phyloP scores from a whole-genome alignment of 352 stramenopile species.

The Phytophthora megakarya region DNA sequence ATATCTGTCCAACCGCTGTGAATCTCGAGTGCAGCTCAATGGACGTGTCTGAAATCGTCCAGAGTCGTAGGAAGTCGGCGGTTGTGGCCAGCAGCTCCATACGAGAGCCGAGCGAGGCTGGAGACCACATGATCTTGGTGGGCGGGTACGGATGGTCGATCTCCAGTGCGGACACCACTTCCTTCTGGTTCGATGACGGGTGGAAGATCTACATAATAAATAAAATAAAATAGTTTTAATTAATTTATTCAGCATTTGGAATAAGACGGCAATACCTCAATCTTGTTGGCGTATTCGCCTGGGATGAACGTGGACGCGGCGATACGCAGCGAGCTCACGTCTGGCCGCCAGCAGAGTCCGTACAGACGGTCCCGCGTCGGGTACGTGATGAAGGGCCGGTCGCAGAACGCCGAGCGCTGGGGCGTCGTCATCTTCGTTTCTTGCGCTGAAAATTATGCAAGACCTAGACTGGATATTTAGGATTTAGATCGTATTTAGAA shows the following conservation, averaged over 20 bases:
- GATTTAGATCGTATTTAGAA: too few species aligned
- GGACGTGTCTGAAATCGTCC: conserved; percentile 73
- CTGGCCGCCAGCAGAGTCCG: conserved; percentile 76
- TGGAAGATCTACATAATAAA: conserved; percentile 60
- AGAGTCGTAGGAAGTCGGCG: conserved; percentile 85
- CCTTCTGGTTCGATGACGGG: conserved; percentile 53
- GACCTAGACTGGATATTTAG: too few species aligned
- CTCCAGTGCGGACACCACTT: conserved; percentile 64
- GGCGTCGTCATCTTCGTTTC: conserved; percentile 22
- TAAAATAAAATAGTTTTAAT: conserved; percentile 2
- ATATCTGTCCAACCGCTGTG: conserved; percentile 49
- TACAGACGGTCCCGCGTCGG: conserved; percentile 66
- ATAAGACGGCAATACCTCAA: conserved; percentile 58
- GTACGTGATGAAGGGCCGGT: conserved; percentile 77
- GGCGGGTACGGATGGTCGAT: conserved; percentile 88
- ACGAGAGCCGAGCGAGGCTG: conserved; percentile 47
- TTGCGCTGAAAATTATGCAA: background rate
- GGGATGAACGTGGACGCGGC: conserved; percentile 81
- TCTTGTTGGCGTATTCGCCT: conserved; percentile 88
- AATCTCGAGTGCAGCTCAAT: conserved; percentile 80
- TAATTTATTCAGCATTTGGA: too few species aligned
- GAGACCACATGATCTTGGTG: conserved; percentile 90
- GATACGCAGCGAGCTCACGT: conserved; percentile 63
- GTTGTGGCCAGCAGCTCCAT: conserved; percentile 81
- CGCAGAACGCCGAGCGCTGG: conserved; percentile 36